Evolutionary conservation across 2,329 filamentous ascomycete genomes (phyloP), one percentile per base, ranked within the genome.

Genomic region (Pyrenophora seminiperda): DNA sequence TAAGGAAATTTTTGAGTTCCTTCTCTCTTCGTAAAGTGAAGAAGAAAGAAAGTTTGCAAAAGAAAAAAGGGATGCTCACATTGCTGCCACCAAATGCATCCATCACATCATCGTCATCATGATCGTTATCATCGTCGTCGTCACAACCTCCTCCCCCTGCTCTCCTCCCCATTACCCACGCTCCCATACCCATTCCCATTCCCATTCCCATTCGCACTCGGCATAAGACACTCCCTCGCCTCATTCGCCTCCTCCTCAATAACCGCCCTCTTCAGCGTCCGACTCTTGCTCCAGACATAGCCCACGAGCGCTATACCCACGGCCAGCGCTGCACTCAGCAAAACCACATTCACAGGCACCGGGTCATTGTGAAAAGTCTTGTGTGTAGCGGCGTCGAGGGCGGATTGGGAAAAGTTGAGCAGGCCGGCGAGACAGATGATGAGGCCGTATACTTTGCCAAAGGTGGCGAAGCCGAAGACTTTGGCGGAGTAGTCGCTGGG

Each of bases 381-480:
- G 66, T 95, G 89, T 32, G 91, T 91, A 29, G 93, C 70, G 18
- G 86, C 83, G 70, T 96, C 91, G 27, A 96, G 79, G 0, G 83
- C 90, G 4, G 87, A 87, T 75, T 96, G 91, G 1, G 83, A 83
- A 66, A 97, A 92, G 73, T 95, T 96, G 65, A 91, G 81, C 0
- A 96, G 71, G 0, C 92, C 91, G 0, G 91, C 87, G 1, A 94
- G 76, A 73, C 90, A 95, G 61, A 96, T 96, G 59, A 96, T 89
- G 15, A 92, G 81, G 9, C 91, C 91, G 73, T 96, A 96, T n/a
- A 97, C 91, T 49, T 90, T 96, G 37, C 91, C 92, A 62, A 96
- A 96, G 0, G 91, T 96, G 53, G 86, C 72, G 75, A 96, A 96
- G 13, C 91, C 91, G 70, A 96, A 96, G 29, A 96, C 91, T 75